Evolutionary conservation across 805 yeast species (phyloP), one percentile per base, ranked within the genome.

Genomic region (Candida ascalaphidarum): DNA sequence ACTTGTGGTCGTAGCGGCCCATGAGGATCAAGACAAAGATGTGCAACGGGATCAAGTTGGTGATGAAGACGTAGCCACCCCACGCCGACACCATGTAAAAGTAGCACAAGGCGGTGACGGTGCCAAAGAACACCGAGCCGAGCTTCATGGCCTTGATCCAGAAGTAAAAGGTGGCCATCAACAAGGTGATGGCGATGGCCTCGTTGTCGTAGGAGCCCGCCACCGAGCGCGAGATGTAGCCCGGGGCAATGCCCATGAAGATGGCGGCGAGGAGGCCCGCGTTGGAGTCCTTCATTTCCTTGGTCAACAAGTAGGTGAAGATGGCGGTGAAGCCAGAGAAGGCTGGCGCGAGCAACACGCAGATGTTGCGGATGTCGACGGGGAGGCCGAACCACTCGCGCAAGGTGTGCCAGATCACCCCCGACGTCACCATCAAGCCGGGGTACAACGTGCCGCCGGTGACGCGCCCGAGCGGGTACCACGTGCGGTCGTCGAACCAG

Each of bases 31-130:
- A 66, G 27, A 85, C 88, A 49, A 92, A 88, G 15, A 88, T 86
- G 53, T 92, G 99, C 43, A 92, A 66, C 26, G 98, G 98, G 46
- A 92, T 85, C 68, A 94, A 76, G 62, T 92, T 92, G 34, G 99
- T 92, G 60, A 92, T 94, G 67, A 92, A 92, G 29, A 94, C 99
- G 52, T 92, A 92, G 16, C 99, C 99, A 66, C 99, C 99, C 96
- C 99, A 88, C 9, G 99, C 98, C 26, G 94, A 78, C 29, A 92
- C 99, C 99, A 92, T 92, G 68, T 92, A 92, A 59, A 94, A 92
- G 64, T 94, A 92, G 45, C 77, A 81, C 19, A 85, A 52, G 2
- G 98, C 94, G 17, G 96, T 77, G 43, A 81, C 61, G 3, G 89
- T 66, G 8, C 85, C 92, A 66, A 77, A 84, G 40, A 83, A 69